A percentile compares a stretch with the other conserved stretches of the same genome.
phyloP scores from a whole-genome alignment of 805 yeast genomes.

The Blastobotrys terrestris region DNA sequence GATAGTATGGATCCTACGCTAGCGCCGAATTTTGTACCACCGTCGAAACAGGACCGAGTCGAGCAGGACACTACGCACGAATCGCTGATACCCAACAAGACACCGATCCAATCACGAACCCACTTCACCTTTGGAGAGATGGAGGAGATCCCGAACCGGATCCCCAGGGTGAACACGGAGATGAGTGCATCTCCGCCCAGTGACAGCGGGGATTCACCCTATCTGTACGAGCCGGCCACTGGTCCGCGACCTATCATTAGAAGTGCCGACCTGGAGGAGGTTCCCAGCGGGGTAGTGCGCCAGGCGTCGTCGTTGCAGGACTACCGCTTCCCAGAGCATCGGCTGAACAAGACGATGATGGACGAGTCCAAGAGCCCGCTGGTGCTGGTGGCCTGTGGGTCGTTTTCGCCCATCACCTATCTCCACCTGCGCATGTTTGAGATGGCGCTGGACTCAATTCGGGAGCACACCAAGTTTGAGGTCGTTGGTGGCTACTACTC shows the following conservation, averaged over 20 bases:
- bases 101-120: constrained; percentile 60
- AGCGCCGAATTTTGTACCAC: constrained; percentile 87
- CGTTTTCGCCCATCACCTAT: constrained; percentile 93
- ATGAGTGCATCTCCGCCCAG: constrained; percentile 13
- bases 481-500: constrained; percentile 95
- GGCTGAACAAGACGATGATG: constrained; percentile 61
- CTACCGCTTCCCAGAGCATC: constrained; percentile 82
- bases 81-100: constrained; percentile 46
- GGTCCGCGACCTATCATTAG: constrained; percentile 35
- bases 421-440: constrained; percentile 95
- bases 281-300: constrained; percentile 87
- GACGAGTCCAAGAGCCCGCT: constrained; percentile 80
- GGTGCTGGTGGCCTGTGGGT: constrained; percentile 95
- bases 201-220: constrained; percentile 8
- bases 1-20: constrained; percentile 97
- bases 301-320: constrained; percentile 68
- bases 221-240: constrained; percentile 11
- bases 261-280: constrained; percentile 93
- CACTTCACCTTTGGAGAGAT: neutral
- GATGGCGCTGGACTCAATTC: constrained; percentile 92
- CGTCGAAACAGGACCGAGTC: constrained; percentile 53
- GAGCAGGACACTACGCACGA: constrained; percentile 25
- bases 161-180: constrained; percentile 15
- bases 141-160: neutral
- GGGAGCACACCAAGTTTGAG: constrained; percentile 89